A percentile compares a stretch with the other conserved stretches of the same genome.
These are phyloP conservation scores for Mycena sanguinolenta DNA, from an alignment of 768 basidiomycete species.

Conservation along the genomic window DNA sequence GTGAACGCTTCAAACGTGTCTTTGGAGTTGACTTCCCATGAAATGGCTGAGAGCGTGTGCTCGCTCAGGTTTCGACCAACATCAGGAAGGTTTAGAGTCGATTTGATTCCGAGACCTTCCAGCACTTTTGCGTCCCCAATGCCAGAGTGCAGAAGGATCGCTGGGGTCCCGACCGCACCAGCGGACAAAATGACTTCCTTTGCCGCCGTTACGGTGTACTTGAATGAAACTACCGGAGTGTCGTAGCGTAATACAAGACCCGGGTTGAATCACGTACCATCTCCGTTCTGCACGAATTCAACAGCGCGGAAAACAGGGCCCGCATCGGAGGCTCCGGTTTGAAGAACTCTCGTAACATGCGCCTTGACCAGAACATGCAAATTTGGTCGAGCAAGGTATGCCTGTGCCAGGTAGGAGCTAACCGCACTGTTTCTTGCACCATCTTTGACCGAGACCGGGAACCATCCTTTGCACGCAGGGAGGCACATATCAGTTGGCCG, in stretches of 20 bases:
- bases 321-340: not conserved
- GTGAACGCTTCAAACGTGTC: not conserved
- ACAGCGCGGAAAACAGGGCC: not conserved
- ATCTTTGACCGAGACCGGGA: not conserved
- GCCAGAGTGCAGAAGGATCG: not conserved
- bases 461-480: not conserved
- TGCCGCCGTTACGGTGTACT: not conserved
- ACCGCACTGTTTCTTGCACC: not conserved
- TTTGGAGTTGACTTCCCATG: not conserved
- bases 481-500: not conserved
- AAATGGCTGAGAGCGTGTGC: not conserved
- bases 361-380: not conserved
- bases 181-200: not conserved
- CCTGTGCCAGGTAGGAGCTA: not conserved
- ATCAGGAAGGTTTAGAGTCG: not conserved
- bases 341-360: not conserved
- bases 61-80: not conserved
- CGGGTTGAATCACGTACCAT: too few relatives aligned
- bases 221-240: not conserved
- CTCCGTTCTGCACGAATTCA: not conserved
- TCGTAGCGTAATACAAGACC: too few relatives aligned
- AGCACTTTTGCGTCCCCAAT: not conserved
- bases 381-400: not conserved
- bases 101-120: not conserved
- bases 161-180: not conserved